Percentiles rank a stretch among this genome's conserved stretches.
Conservation (phyloP, 2,329 filamentous ascomycete species). For the Chrysosporium keratinophilum region DNA sequence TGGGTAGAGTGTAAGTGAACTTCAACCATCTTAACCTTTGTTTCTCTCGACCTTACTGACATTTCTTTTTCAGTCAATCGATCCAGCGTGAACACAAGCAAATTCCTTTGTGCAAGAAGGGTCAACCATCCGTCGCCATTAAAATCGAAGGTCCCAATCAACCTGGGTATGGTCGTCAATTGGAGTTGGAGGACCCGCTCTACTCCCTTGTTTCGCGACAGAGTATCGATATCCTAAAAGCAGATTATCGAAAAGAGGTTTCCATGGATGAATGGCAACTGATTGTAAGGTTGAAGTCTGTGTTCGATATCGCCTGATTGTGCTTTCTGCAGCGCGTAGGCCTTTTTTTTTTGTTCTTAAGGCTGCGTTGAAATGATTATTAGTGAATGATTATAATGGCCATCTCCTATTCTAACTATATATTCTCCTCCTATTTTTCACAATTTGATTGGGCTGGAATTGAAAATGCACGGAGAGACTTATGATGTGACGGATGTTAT, state of each 20-base stretch:
- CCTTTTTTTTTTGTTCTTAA: not conserved
- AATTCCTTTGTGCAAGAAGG: constrained; percentile 83
- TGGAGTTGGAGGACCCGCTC: constrained; percentile 80
- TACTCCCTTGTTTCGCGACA: constrained; percentile 80
- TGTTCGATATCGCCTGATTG: constrained; percentile 72
- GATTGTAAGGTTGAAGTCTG: constrained; percentile 86
- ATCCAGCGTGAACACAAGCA: constrained; percentile 98
- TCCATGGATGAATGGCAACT: constrained; percentile 87
- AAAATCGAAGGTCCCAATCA: constrained; percentile 95
- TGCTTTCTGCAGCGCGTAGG: not conserved
- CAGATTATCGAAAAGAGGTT: constrained; percentile 83
- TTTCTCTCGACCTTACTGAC: constrained; percentile 20
- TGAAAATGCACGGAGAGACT: not conserved
- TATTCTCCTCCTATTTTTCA: not conserved
- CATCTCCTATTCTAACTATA: not conserved
- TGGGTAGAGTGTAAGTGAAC: constrained; percentile 81
- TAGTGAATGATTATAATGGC: not conserved
- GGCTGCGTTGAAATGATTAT: not conserved
- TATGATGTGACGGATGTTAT: too few relatives aligned
- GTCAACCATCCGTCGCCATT: constrained; percentile 90
- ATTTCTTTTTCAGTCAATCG: constrained; percentile 55
- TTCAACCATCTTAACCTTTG: not conserved
- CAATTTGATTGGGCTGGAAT: not conserved
- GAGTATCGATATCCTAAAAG: constrained; percentile 91
- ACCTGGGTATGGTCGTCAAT: constrained; percentile 84